phyloP scores from a whole-genome alignment of 2,329 filamentous ascomycete species.

The Aspergillus felis region DNA sequence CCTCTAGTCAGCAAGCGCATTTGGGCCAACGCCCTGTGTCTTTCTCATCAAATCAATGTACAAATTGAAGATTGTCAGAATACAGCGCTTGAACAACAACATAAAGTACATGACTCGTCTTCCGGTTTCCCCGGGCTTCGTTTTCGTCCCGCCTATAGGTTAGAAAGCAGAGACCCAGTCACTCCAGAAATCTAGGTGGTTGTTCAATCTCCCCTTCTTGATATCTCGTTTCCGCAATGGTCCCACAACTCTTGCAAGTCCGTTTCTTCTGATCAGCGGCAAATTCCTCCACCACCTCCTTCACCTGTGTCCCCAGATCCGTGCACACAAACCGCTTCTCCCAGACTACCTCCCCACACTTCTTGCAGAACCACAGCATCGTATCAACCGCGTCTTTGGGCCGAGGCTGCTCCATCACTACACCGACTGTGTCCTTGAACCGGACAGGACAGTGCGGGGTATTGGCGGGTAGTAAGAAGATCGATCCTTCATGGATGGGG shows the following conservation, averaged over 20 bases:
- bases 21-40: not conserved
- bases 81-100: not conserved
- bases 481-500: conserved; percentile 84
- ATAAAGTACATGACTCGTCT: not conserved
- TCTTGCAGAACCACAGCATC: conserved; percentile 85
- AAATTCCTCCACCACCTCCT: conserved; percentile 81
- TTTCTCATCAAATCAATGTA: not conserved
- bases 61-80: not conserved
- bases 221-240: conserved; percentile 58
- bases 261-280: conserved; percentile 65
- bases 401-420: conserved; percentile 84
- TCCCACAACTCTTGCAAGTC: conserved; percentile 73
- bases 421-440: conserved; percentile 88
- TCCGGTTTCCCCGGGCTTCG: not conserved
- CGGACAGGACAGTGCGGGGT: conserved; percentile 95
- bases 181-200: conserved; percentile 37
- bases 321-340: conserved; percentile 85
- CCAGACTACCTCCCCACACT: conserved; percentile 69
- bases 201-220: conserved; percentile 41
- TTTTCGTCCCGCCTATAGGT: not conserved
- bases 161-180: not conserved
- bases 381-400: conserved; percentile 67
- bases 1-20: not conserved
- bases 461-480: conserved; percentile 90
- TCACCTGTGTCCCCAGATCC: conserved; percentile 91